A percentile compares a stretch with the other conserved stretches of the same genome.
These are phyloP conservation scores for Celoporthe dispersa DNA, from an alignment of 2,329 filamentous ascomycete genomes.

Conservation along the genomic window DNA sequence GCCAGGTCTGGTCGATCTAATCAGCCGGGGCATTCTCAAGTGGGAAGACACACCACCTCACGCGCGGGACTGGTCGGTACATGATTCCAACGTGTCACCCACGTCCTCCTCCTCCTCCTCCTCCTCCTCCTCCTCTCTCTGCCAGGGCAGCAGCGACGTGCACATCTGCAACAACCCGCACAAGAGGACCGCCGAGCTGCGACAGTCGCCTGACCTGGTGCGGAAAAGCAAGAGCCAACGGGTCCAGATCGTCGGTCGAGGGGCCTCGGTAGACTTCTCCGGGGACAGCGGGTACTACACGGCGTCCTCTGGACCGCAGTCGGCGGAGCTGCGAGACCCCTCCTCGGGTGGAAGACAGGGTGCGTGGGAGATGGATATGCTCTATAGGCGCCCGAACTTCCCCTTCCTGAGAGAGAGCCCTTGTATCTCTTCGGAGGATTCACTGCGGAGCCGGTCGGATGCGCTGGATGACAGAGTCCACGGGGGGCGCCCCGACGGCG, in stretches of 20 bases:
- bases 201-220: not conserved
- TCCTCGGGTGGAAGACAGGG: not conserved
- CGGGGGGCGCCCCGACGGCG: not conserved
- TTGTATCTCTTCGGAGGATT: not conserved
- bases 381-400: not conserved
- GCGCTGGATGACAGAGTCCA: not conserved
- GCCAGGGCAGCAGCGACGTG: not conserved
- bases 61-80: not conserved
- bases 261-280: not conserved
- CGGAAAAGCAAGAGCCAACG: slow-evolving; percentile 9
- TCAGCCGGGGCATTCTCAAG: not conserved
- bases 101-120: not conserved
- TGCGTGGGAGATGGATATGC: not conserved
- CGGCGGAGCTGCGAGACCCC: not conserved
- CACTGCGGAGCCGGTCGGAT: not conserved
- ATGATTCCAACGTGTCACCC: not conserved
- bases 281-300: slow-evolving; percentile 25
- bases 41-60: not conserved
- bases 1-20: slow-evolving; percentile 13
- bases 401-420: not conserved
- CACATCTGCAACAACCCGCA: not conserved
- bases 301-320: not conserved
- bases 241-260: not conserved
- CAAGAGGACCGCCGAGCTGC: not conserved
- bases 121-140: not conserved